A percentile compares a stretch with the other conserved stretches of the same genome.
Conservation (phyloP, 495 filamentous ascomycete species). For the Venustampulla echinocandica region DNA sequence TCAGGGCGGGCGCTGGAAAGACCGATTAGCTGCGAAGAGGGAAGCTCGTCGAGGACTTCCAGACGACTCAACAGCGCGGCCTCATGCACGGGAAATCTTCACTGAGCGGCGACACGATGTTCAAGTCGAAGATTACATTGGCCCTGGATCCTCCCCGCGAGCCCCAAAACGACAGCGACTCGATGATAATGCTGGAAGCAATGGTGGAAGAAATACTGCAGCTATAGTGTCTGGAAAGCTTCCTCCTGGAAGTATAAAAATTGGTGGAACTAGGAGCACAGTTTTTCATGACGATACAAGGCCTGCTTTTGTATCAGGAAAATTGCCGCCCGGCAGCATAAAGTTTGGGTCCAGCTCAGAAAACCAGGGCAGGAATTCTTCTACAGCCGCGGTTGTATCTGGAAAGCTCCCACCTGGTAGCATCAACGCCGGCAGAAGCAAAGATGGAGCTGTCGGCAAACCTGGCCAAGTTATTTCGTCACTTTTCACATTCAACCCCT, state of each 20-base stretch:
- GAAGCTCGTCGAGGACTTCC: slow-evolving; percentile 42
- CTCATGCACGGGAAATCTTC: slow-evolving; percentile 13
- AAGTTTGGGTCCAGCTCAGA: slow-evolving; percentile 19
- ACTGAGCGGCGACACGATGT: slow-evolving; percentile 14
- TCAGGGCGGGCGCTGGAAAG: slow-evolving; percentile 86
- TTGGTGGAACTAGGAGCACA: slow-evolving; percentile 7
- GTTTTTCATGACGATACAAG: slow-evolving; percentile 14
- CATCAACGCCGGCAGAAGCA: slow-evolving; percentile 15
- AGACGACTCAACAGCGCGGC: slow-evolving; percentile 1
- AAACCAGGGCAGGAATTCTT: slow-evolving; percentile 6
- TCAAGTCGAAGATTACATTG: slow-evolving; percentile 18
- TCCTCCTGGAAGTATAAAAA: slow-evolving; percentile 18
- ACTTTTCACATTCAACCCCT: slow-evolving; percentile 81
- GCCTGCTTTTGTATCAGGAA: slow-evolving; percentile 18
- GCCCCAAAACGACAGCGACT: slow-evolving; percentile 21
- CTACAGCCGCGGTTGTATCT: slow-evolving; percentile 8
- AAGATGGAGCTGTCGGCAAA: slow-evolving; percentile 21
- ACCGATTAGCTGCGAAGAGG: slow-evolving; percentile 74
- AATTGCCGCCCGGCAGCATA: slow-evolving; percentile 21
- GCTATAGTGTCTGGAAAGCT: slow-evolving; percentile 16
- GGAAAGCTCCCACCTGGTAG: slow-evolving; percentile 17
- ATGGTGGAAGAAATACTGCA: slow-evolving; percentile 7
- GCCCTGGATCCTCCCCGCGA: slow-evolving; percentile 8
- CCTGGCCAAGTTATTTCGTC: slow-evolving; percentile 69
- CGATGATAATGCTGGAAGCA: slow-evolving; percentile 10